Evolutionary conservation across 2,329 filamentous ascomycete species (phyloP), one percentile per base, ranked within the genome.

Genomic region (Fusarium tricinctum): DNA sequence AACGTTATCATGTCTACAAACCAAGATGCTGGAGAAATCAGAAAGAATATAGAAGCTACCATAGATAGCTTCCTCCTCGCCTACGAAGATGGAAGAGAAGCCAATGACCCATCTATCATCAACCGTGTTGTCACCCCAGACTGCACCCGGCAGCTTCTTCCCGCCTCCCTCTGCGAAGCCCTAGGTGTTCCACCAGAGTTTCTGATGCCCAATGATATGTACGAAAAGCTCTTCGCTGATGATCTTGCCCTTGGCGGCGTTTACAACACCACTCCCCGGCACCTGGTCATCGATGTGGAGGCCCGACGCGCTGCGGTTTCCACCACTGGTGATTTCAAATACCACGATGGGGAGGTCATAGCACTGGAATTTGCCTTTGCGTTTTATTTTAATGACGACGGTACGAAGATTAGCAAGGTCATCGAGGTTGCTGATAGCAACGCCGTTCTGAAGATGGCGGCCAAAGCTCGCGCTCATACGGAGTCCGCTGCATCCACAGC

Each of bases 121-220:
- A 69, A 69, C 9, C 66, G 66, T 19, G 46, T 48, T 13, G 56
- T 66, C 8, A 48, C 66, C n/a, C 14, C 46, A 19, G 40, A 52
- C 9, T 69, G 66, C 30, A 69, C 51, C 33, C 61, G 66, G 5
- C 57, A 69, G 12, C 22, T 69, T 6, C 52, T 69, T 14, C 66
- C 66, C 3, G 23, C 6, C 6, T 63, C 59, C 1, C 35, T 63
- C 10, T 63, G 58, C 15, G 63, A 63, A 7, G 15, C 38, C 13
- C 58, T 63, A 15, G 59, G 59, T 20, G 30, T 22, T 5, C 59
- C 59, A 15, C 42, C 42, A 23, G 22, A 59, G 2, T n/a, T 58
- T 43, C 10, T 15, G n/a, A 66, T 69, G 2, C 10, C 51, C 35
- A 69, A 69, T 40, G 52, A 44, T 10, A 9, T 52, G 17, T 69